Base-by-base conservation (phyloP, 169 alveolate genomes). In the Plasmodium vivax region DNA sequence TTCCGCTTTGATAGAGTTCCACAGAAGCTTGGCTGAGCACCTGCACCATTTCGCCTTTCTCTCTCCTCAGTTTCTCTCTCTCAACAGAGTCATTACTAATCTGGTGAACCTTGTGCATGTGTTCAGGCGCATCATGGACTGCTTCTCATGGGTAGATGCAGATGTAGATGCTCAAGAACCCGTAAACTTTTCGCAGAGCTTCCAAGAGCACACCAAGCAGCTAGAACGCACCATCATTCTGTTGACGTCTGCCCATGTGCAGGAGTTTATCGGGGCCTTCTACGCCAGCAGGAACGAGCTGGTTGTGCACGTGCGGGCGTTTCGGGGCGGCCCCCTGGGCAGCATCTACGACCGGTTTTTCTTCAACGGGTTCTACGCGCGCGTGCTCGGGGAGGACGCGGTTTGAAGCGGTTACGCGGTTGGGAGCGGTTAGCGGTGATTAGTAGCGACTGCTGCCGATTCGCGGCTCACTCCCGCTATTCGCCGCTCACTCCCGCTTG, bases 331-430 rank as follows among this genome's bases (percentile, higher is more conserved):
- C 1, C 23, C 45, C 1, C 43, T 85, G 1, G 62, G 36, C n/a
- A 75, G 71, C 68, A 75, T 85, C 30, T 85, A 85, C 47, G 54
- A 51, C 54, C 51, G 14, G 8, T 74, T 85, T 32, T 85, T 75
- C 45, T 85, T 85, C 68, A 85, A 85, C 36, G 84, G 62, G 14
- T 85, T 75, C 19, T 85, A 85, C 43, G 27, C 82, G 34, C 23
- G 23, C 19, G 9, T 85, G 6, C 32, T 75, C 47, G 71, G 80
- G 10, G 80, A 75, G 30, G 41, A n/a, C 12, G 9, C n/a, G n/a
- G n/a, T n/a, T n/a, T n/a, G n/a, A n/a, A n/a, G n/a, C n/a, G n/a
- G n/a, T n/a, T n/a, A n/a, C n/a, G n/a, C n/a, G n/a, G n/a, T n/a
- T n/a, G 30, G 32, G 56, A 43, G 41, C 41, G 41, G 41, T 34